Evolutionary conservation across 75 land plant genomes (phyloP).

Genomic region (Larix kaempferi): DNA sequence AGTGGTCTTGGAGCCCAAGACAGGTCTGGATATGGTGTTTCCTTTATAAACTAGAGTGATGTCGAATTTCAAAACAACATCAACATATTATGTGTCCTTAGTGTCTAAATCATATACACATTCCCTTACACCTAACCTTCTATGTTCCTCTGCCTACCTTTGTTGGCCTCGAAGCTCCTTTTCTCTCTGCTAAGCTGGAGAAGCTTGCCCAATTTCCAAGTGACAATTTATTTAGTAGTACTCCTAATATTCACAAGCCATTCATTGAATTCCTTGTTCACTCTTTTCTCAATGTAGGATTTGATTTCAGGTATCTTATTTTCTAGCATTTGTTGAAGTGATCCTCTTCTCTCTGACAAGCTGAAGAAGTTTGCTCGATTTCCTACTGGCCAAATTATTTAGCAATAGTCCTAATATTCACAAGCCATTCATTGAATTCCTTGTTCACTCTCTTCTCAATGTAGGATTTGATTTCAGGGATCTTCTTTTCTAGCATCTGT

Average conservation of each 20-base stretch:
- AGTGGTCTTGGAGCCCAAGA: slow-evolving; percentile 78
- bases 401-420: no score
- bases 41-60: slow-evolving; percentile 80
- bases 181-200: slow-evolving; percentile 85
- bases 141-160: slow-evolving; percentile 85
- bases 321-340: no score
- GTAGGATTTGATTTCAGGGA: no score
- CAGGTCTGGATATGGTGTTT: slow-evolving; percentile 86
- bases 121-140: slow-evolving; percentile 66
- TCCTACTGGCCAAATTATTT: no score
- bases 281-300: slow-evolving; percentile 11
- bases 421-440: no score
- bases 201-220: slow-evolving; percentile 85
- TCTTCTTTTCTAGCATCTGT: no score
- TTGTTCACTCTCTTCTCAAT: no score
- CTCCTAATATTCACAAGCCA: slow-evolving; percentile 93
- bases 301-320: no score
- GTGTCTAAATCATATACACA: slow-evolving; percentile 62
- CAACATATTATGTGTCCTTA: slow-evolving; percentile 64
- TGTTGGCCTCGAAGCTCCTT: slow-evolving; percentile 85
- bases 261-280: slow-evolving; percentile 79
- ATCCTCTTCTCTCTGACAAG: no score
- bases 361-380: no score
- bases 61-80: slow-evolving; percentile 42
- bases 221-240: slow-evolving; percentile 71